Evolutionary conservation across 257 asterid genomes (phyloP).

Genomic region (Solanum ossicruentum): DNA sequence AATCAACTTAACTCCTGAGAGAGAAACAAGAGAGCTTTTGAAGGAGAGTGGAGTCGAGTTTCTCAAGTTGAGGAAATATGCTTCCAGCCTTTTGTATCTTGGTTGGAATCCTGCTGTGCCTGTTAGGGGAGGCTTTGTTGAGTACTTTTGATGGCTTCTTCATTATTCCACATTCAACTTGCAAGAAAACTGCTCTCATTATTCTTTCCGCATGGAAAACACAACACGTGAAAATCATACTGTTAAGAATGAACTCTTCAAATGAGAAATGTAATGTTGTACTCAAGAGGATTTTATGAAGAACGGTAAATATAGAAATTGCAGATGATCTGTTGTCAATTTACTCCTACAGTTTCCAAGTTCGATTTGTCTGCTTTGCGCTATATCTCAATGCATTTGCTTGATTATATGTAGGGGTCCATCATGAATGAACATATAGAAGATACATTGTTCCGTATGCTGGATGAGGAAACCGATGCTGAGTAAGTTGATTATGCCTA

Average conservation of each 20-base stretch:
- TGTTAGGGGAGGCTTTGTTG: background rate
- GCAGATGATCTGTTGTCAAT: background rate
- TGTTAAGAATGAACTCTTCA: background rate
- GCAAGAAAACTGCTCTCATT: background rate
- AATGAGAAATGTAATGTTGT: background rate
- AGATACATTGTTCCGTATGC: slow-evolving; percentile 87
- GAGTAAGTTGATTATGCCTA: slow-evolving; percentile 51
- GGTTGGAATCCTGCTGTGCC: background rate
- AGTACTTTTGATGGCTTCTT: background rate
- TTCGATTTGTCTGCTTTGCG: background rate
- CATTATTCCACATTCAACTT: background rate
- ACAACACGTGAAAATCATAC: background rate
- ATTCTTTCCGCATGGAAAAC: background rate
- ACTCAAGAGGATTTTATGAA: background rate
- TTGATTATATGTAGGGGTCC: slow-evolving; percentile 41
- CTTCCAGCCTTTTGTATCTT: background rate
- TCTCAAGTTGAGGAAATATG: background rate
- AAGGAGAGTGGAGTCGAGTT: background rate
- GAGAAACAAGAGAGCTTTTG: background rate
- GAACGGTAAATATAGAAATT: background rate
- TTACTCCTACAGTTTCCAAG: background rate
- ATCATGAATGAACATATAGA: slow-evolving; percentile 77
- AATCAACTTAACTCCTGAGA: background rate
- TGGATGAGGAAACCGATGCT: slow-evolving; percentile 94
- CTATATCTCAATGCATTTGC: background rate